A percentile compares a stretch with the other conserved stretches of the same genome.
Conservation (phyloP, 139 green algal species). For the Closterium sp. region DNA sequence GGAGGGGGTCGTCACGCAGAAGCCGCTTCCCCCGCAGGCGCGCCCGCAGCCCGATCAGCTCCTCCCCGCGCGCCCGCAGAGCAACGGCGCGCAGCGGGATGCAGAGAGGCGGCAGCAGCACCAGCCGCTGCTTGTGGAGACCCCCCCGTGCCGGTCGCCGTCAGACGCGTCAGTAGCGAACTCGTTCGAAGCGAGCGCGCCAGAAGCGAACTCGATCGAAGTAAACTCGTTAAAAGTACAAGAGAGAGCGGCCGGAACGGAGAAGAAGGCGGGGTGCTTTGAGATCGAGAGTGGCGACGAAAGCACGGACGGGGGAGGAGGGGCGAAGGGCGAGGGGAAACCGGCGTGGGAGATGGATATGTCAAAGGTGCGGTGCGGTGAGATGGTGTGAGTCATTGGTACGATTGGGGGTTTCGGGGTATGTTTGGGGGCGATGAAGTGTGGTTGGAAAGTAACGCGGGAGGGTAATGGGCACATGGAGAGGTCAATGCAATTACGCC, state of each 20-base stretch:
- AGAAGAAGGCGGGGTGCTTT: neutral
- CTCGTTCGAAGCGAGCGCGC: neutral
- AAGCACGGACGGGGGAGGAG: neutral
- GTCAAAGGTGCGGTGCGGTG: neutral
- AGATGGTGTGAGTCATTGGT: neutral
- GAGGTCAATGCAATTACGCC: neutral
- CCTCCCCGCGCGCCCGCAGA: neutral
- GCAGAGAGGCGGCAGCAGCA: neutral
- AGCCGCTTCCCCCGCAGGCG: neutral
- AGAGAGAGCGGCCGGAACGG: neutral
- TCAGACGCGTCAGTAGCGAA: neutral
- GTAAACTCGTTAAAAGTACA: neutral
- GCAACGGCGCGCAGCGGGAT: neutral
- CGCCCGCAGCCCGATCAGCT: neutral
- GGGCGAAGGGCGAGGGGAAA: neutral
- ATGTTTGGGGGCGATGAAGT: neutral
- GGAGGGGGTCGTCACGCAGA: neutral
- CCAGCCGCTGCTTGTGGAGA: neutral
- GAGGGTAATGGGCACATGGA: neutral
- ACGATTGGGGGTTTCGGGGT: neutral
- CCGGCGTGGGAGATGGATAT: neutral
- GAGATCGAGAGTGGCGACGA: neutral
- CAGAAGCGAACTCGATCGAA: neutral
- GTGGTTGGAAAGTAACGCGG: neutral
- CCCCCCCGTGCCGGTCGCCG: neutral